Percentiles rank a stretch among this genome's conserved stretches.
Conservation (phyloP, 164 flowering plant species). For the Tetrastigma voinierianum region DNA sequence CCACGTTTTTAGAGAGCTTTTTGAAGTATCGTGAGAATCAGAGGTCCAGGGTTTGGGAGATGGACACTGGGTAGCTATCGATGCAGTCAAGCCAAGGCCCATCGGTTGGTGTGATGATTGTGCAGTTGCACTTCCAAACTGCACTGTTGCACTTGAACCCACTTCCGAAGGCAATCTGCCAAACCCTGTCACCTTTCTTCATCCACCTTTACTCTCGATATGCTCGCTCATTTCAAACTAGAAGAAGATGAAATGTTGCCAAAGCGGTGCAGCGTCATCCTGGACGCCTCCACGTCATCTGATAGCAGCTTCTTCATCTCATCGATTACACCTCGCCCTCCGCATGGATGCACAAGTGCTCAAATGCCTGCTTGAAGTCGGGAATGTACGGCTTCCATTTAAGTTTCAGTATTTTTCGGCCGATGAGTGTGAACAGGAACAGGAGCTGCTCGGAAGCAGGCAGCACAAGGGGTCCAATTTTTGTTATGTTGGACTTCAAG, state of each 20-base stretch:
- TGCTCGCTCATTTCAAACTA: not conserved
- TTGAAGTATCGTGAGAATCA: too few relatives aligned
- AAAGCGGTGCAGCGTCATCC: constrained; percentile 3
- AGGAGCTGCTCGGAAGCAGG: not conserved
- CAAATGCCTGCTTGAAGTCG: constrained; percentile 3
- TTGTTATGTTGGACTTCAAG: not conserved
- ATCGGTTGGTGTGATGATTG: constrained; percentile 15
- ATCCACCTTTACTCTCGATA: not conserved
- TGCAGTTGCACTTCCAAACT: constrained; percentile 14
- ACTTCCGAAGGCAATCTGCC: constrained; percentile 5
- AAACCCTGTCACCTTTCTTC: not conserved
- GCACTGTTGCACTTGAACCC: constrained; percentile 7
- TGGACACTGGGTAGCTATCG: constrained; percentile 45
- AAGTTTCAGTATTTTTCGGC: not conserved
- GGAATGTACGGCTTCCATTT: constrained; percentile 3
- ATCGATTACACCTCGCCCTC: constrained; percentile 18
- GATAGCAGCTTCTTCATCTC: constrained; percentile 3
- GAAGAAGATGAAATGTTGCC: not conserved
- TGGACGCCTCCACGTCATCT: not conserved
- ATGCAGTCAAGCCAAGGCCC: constrained; percentile 56
- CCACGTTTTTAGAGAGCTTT: too few relatives aligned
- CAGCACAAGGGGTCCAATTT: not conserved
- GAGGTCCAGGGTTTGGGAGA: constrained; percentile 30
- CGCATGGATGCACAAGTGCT: constrained; percentile 8
- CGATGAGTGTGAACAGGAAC: not conserved